phyloP scores from a whole-genome alignment of 2,329 filamentous ascomycete species.

The Penicillium digitatum region DNA sequence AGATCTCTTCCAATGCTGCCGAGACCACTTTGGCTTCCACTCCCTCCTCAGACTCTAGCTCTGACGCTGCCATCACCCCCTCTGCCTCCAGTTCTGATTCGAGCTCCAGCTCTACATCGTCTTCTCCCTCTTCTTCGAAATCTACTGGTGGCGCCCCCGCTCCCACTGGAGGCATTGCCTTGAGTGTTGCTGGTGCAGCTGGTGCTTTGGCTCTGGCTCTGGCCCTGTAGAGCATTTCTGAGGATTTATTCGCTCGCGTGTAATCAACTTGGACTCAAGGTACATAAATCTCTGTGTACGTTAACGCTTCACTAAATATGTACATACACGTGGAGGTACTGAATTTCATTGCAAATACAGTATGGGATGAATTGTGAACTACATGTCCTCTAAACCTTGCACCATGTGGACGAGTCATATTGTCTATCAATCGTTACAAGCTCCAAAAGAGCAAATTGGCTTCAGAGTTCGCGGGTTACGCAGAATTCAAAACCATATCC shows the following conservation, averaged over 20 bases:
- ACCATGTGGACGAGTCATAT: neutral
- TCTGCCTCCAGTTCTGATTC: conserved; percentile 1
- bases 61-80: neutral
- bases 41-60: neutral
- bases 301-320: neutral
- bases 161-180: conserved; percentile 22
- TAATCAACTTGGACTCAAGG: neutral
- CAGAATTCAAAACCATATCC: neutral
- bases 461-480: neutral
- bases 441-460: neutral
- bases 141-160: conserved; percentile 24
- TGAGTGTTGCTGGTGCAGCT: conserved; percentile 23
- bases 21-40: neutral
- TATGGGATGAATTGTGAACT: neutral
- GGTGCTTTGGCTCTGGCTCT: conserved; percentile 25
- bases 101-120: conserved; percentile 3
- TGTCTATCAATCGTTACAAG: neutral
- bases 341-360: neutral
- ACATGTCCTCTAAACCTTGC: neutral
- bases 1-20: neutral
- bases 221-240: conserved; percentile 19
- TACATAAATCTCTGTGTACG: neutral
- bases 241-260: neutral
- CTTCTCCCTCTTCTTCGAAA: conserved; percentile 11
- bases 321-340: neutral